A percentile compares a stretch with the other conserved stretches of the same genome.
Evolutionary conservation across 2,329 filamentous ascomycete genomes (phyloP).

Genomic region (Teratosphaeria gauchensis): DNA sequence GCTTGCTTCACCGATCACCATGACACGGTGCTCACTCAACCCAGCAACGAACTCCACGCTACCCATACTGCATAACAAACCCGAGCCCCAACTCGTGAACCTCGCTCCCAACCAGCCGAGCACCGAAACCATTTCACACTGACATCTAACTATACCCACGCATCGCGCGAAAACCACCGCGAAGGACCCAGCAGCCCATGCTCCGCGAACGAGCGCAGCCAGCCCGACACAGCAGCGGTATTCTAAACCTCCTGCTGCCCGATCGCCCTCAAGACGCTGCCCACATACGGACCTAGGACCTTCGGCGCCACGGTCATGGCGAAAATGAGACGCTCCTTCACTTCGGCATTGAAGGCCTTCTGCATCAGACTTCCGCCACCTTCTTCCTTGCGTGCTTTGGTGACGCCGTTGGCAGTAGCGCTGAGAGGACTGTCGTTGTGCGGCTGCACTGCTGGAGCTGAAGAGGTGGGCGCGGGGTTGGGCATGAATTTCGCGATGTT

Average conservation of each 20-base stretch:
- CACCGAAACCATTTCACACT: not conserved
- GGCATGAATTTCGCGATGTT: conserved; percentile 56
- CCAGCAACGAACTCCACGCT: not conserved
- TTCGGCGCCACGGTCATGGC: conserved; percentile 5
- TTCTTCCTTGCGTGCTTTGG: not conserved
- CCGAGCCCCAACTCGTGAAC: not conserved
- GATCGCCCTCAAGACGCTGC: not conserved
- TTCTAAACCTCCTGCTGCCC: not conserved
- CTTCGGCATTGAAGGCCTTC: conserved; percentile 8
- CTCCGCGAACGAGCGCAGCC: not conserved
- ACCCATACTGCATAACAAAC: not conserved
- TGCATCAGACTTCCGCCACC: not conserved
- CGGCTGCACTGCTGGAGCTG: conserved; percentile 5
- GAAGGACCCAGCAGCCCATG: not conserved
- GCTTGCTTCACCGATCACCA: not conserved
- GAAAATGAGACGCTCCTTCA: conserved; percentile 9
- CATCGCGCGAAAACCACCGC: not conserved
- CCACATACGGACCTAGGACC: not conserved
- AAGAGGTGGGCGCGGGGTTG: not conserved
- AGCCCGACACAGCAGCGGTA: not conserved
- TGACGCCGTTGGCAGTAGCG: not conserved
- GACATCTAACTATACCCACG: not conserved
- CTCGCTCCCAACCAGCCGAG: not conserved
- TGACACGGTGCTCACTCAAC: not conserved
- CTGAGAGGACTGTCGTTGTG: not conserved